These are phyloP conservation scores for Septoria petroselini DNA, from an alignment of 2,329 filamentous ascomycete genomes.

Conservation along the genomic window DNA sequence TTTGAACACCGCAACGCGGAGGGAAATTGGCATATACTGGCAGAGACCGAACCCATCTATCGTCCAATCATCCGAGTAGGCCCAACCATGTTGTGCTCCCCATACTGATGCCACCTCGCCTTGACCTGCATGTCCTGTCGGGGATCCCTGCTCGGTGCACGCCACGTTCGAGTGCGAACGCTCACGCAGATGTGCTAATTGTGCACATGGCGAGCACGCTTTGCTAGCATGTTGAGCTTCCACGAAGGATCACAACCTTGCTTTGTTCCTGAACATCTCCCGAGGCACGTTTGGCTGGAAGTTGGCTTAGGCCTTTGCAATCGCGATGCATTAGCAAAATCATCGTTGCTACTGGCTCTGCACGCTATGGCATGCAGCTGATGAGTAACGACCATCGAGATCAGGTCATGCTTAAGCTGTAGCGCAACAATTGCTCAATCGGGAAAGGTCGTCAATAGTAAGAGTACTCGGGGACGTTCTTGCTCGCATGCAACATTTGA, in stretches of 20 bases:
- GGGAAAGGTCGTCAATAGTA: neutral
- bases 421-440: neutral
- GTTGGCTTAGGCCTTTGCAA: neutral
- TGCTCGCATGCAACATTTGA: too few species aligned
- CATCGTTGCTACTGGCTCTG: neutral
- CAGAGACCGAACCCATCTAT: too few species aligned
- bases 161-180: neutral
- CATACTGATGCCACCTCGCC: too few species aligned
- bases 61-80: too few species aligned
- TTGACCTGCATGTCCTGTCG: too few species aligned
- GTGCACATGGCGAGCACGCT: conserved; percentile 14
- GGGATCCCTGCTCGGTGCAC: neutral
- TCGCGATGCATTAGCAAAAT: conserved; percentile 1
- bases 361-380: neutral
- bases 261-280: conserved; percentile 5
- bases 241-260: conserved; percentile 1
- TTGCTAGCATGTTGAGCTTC: conserved; percentile 1
- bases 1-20: too few species aligned
- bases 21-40: too few species aligned
- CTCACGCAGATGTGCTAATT: neutral
- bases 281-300: conserved; percentile 3
- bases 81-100: too few species aligned
- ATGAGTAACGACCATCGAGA: neutral
- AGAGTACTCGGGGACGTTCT: too few species aligned
- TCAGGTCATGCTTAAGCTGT: neutral